Base-by-base conservation (phyloP, 2,329 filamentous ascomycete species). In the Xylaria sp. region DNA sequence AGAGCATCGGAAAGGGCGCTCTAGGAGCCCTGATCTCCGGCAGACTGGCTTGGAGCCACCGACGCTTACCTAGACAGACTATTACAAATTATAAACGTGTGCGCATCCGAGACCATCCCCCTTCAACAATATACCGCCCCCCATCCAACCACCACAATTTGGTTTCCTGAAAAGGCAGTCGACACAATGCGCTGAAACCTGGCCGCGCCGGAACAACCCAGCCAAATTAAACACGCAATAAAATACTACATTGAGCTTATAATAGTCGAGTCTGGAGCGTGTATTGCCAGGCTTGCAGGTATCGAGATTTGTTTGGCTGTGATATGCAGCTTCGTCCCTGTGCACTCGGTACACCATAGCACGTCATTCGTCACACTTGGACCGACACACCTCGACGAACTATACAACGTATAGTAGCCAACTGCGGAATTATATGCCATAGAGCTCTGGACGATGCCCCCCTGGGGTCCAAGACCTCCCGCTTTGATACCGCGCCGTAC, bases 111-210 rank as follows among this genome's bases (percentile, higher is more conserved):
- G 29, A 34, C 4, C 29, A 54, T 43, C 42, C 37, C 42, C 37
- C 39, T 57, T 60, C 49, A 53, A 52, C 56, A 51, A 54, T 57
- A 57, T 57, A 57, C 54, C 42, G 56, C 50, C 51, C 51, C 41
- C 48, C 39, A 39, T 44, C 37, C 40, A 50, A 41, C 43, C 52
- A 57, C 57, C 45, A 43, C 39, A 53, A 55, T 11, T 46, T 59
- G 51, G 48, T 62, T 59, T 50, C 59, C 59, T 37, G 57, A 62
- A 55, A 50, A 56, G 59, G 59, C 54, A 62, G 51, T 55, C 52
- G 54, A 50, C 54, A 44, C 49, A 26, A 62, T 60, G 59, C 57
- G 57, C 59, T 62, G 59, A 60, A 62, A 62, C 59, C 52, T 54
- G 38, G 46, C 56, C 46, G 57, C 50, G 39, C 49, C 56, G 50